Evolutionary conservation across 148 eudicot species (phyloP), one percentile per base, ranked within the genome.

Genomic region (Spergularia bocconei): DNA sequence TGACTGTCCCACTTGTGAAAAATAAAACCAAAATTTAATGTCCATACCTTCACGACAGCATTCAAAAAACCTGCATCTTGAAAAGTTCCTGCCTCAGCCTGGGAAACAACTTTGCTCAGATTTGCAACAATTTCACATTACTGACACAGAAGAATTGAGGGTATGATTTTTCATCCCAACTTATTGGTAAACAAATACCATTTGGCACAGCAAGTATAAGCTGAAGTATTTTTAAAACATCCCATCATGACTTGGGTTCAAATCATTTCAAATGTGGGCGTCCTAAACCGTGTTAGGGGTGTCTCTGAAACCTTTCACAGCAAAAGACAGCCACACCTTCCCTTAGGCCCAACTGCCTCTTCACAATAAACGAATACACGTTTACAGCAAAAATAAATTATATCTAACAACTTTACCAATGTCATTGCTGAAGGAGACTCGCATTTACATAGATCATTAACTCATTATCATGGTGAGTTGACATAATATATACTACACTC

Each of bases 41-140:
- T 9, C 64, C 77, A 73, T 87, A 93, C 98, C 98, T 93, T 93
- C 70, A 91, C 98, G 36, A 93, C 98, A 78, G 98, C 98, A 84
- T 87, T 90, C 65, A 93, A 84, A 83, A 86, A 89, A 67, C 89
- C 68, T 70, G 92, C 83, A 78, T 87, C 90, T 72, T 88, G 94
- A 85, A 90, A 80, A 80, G 80, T 87, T 71, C 88, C 87, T 39
- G 84, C 78, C 73, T 91, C 98, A 72, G 83, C 95, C 98, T 93
- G 90, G 57, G 65, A 86, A 71, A 75, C 48, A 71, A 16, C 3
- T 58, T 59, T n/a, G 47, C 20, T 29, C 55, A 52, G 57, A 47
- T 60, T 21, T 56, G 53, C 41, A 65, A 71, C 2, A 63, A 23
- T 2, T 16, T 56, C 52, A 50, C 48, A 50, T 33, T 70, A 52